A percentile compares a stretch with the other conserved stretches of the same genome.
Evolutionary conservation across 805 yeast species (phyloP).

Genomic region (Ogataea parapolymorpha): DNA sequence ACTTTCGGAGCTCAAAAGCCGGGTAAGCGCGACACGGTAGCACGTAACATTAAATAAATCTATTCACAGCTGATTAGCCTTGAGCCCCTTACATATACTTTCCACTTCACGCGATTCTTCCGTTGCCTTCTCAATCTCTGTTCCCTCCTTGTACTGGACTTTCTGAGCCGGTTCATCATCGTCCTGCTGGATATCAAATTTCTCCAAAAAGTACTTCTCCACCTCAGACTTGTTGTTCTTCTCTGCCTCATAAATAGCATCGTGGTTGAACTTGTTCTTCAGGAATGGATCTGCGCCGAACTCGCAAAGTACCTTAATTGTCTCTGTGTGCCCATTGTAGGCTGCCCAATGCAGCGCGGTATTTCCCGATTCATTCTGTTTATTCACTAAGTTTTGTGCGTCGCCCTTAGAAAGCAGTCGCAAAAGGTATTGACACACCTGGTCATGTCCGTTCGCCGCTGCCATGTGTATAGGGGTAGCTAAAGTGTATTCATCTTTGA

Average conservation of each 20-base stretch:
- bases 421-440: slow-evolving; percentile 59
- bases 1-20: neutral
- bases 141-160: slow-evolving; percentile 45
- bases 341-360: slow-evolving; percentile 98
- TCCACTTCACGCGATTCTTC: slow-evolving; percentile 44
- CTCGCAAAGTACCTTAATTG: slow-evolving; percentile 69
- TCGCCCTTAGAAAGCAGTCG: slow-evolving; percentile 43
- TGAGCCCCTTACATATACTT: slow-evolving; percentile 28
- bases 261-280: slow-evolving; percentile 74
- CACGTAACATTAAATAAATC: neutral
- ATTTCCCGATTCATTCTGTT: slow-evolving; percentile 77
- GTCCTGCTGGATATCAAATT: slow-evolving; percentile 66
- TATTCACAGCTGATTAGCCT: slow-evolving; percentile 11
- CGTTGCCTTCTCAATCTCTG: slow-evolving; percentile 47
- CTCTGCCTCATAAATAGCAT: slow-evolving; percentile 87
- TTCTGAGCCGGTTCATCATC: slow-evolving; percentile 29
- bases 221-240: slow-evolving; percentile 69
- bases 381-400: slow-evolving; percentile 44
- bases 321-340: slow-evolving; percentile 74
- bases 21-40: slow-evolving; percentile 13
- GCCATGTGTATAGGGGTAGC: slow-evolving; percentile 93
- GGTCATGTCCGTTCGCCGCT: slow-evolving; percentile 87
- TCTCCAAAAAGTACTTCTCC: slow-evolving; percentile 71
- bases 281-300: slow-evolving; percentile 78
- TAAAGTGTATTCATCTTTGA: slow-evolving; percentile 60